A percentile compares a stretch with the other conserved stretches of the same genome.
Evolutionary conservation across 2,329 filamentous ascomycete genomes (phyloP).

Genomic region (Ophiostoma piceae): DNA sequence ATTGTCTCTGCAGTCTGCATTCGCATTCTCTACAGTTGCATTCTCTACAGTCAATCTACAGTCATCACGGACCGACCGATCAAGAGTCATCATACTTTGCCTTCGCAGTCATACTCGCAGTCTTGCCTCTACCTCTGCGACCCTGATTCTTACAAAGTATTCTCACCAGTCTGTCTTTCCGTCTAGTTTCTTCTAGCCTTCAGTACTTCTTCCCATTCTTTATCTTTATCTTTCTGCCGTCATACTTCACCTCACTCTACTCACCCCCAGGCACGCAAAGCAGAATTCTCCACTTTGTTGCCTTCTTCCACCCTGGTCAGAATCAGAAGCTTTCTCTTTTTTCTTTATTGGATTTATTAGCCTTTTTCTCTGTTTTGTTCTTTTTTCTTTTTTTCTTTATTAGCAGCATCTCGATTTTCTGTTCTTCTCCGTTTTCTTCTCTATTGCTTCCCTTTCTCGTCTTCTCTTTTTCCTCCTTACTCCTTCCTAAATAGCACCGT

Average conservation of each 20-base stretch:
- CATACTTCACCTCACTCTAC: neutral
- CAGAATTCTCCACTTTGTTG: neutral
- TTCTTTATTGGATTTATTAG: conserved; percentile 6
- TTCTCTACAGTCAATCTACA: neutral
- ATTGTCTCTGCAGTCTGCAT: neutral
- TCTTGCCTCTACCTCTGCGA: too few species aligned
- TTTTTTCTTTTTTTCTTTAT: conserved; percentile 5
- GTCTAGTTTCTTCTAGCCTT: too few species aligned
- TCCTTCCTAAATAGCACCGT: conserved; percentile 6
- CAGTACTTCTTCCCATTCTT: too few species aligned
- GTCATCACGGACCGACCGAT: neutral
- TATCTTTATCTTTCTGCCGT: neutral
- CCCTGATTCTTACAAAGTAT: too few species aligned
- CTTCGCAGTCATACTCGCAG: too few species aligned
- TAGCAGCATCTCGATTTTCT: neutral
- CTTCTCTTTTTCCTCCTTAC: neutral
- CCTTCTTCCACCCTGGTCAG: conserved; percentile 10
- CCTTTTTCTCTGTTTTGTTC: neutral
- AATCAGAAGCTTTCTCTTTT: conserved; percentile 15
- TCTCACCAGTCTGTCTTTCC: too few species aligned
- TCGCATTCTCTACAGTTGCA: too few species aligned
- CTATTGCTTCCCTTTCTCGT: conserved; percentile 1
- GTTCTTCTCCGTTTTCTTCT: conserved; percentile 13
- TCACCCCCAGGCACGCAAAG: neutral
- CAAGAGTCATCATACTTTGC: neutral